Base-by-base conservation (phyloP, 1,139 yeast genomes). In the Yarrowia galli region DNA sequence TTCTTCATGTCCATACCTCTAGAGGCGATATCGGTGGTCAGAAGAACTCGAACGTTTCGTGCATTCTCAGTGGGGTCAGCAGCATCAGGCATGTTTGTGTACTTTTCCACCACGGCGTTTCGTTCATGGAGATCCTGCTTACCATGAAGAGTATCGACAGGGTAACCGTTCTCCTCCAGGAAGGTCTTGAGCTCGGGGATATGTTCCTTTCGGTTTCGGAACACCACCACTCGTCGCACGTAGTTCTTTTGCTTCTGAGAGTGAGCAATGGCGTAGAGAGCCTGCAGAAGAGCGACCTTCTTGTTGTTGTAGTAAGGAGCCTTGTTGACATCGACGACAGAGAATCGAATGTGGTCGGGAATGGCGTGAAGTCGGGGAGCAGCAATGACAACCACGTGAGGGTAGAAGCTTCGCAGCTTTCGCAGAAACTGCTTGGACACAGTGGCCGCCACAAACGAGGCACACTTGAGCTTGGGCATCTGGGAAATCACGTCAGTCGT, bases 11-110 rank as follows among this genome's bases (percentile, higher is more conserved):
- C 95, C 68, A 95, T 80, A 0, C 99, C 99, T 74, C 99, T 83
- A 0, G 98, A 96, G 71, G 91, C 81, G 60, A 95, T 81, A 78
- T 95, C 99, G 0, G 98, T 92, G n/a, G 97, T 89, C 0, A 95
- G 87, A 56, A 95, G 81, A 0, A 95, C 89, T 73, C 89, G 89
- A 70, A 73, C 71, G 68, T 71, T 71, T 42, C 69, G 64, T 13
- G 71, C 69, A 13, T 65, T 71, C 23, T 71, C 71, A 32, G 56
- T 63, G 1, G 70, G 71, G 9, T 72, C 79, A 2, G 85, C 68
- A 63, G 77, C 77, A 67, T 80, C 81, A 2, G 89, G 89, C 0
- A 92, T 88, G 18, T 80, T 78, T 23, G 91, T 79, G 74, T 93
- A 93, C 16, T 87, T 87, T 48, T 81, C 79, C 38, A 93, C 82